Evolutionary conservation across 225 moss, liverwort and hornwort genomes (phyloP).

Genomic region (Polytrichum commune): DNA sequence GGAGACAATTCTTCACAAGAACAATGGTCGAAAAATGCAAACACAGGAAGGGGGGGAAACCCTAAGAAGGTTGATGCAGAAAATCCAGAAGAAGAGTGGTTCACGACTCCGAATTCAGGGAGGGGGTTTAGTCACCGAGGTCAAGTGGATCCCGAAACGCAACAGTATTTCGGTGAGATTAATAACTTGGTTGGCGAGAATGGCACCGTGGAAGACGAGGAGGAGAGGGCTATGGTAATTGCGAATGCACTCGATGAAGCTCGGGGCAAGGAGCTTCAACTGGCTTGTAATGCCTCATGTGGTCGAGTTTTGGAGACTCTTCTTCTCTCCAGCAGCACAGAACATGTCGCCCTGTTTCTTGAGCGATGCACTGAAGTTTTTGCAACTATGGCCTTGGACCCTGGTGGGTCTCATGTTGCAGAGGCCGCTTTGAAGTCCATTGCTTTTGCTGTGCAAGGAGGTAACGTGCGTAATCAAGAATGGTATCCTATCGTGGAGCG

Average conservation of each 20-base stretch:
- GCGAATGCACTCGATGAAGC: slow-evolving; percentile 83
- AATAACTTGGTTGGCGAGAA: slow-evolving; percentile 58
- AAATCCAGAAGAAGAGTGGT: too few relatives aligned
- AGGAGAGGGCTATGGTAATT: slow-evolving; percentile 67
- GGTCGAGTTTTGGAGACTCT: slow-evolving; percentile 73
- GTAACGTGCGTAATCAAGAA: slow-evolving; percentile 41
- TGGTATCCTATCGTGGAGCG: slow-evolving; percentile 66
- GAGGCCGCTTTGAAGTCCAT: slow-evolving; percentile 77
- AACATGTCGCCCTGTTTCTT: slow-evolving; percentile 61
- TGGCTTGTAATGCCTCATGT: slow-evolving; percentile 82
- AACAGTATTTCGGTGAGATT: slow-evolving; percentile 83
- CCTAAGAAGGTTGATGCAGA: too few relatives aligned
- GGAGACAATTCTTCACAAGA: too few relatives aligned
- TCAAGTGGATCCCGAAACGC: slow-evolving; percentile 71
- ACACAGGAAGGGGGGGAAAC: too few relatives aligned
- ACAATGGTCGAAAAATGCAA: too few relatives aligned
- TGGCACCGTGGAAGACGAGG: slow-evolving; percentile 54
- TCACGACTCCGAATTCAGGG: too few relatives aligned
- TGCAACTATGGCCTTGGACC: slow-evolving; percentile 69
- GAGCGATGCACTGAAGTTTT: slow-evolving; percentile 59
- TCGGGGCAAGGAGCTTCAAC: slow-evolving; percentile 80
- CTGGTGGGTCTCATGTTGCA: slow-evolving; percentile 78
- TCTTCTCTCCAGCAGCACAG: slow-evolving; percentile 50
- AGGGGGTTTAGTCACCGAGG: neutral
- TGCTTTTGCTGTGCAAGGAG: slow-evolving; percentile 51